Conservation (phyloP, 495 filamentous ascomycete genomes). For the Amorphotheca resinae region DNA sequence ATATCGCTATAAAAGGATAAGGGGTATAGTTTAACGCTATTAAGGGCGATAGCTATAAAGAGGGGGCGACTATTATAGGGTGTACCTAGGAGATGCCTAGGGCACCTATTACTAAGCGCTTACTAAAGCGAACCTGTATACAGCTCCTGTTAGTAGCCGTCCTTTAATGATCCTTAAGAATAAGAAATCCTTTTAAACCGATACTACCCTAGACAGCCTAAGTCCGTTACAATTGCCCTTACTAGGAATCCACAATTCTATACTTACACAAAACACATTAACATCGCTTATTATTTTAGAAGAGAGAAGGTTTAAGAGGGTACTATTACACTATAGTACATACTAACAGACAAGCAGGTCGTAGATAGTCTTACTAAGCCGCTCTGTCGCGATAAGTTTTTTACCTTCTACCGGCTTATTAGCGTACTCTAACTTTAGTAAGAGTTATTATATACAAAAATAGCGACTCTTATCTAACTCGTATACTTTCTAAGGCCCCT, state of each 20-base stretch:
- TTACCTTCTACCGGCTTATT: not conserved
- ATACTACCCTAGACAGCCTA: no score
- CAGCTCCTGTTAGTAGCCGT: no score
- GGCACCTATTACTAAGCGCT: no score
- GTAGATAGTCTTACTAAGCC: conserved; percentile 3
- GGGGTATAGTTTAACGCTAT: no score
- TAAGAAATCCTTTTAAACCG: no score
- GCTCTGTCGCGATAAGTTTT: not conserved
- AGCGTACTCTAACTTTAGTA: not conserved
- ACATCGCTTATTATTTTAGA: not conserved
- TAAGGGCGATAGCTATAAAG: no score
- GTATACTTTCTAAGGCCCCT: not conserved
- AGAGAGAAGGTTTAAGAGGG: not conserved
- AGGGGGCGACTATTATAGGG: no score
- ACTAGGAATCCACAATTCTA: conserved; percentile 1
- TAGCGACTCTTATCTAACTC: no score
- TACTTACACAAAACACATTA: conserved; percentile 1
- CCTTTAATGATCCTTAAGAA: no score
- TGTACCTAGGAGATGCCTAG: no score
- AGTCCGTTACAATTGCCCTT: conserved; percentile 1
- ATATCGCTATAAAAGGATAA: no score
- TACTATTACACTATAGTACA: not conserved
- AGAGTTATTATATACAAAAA: not conserved
- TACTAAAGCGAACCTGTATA: no score
- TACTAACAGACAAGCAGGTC: not conserved